A percentile compares a stretch with the other conserved stretches of the same genome.
phyloP scores from a whole-genome alignment of 305 asterid genomes.

The Solanum chacoense region DNA sequence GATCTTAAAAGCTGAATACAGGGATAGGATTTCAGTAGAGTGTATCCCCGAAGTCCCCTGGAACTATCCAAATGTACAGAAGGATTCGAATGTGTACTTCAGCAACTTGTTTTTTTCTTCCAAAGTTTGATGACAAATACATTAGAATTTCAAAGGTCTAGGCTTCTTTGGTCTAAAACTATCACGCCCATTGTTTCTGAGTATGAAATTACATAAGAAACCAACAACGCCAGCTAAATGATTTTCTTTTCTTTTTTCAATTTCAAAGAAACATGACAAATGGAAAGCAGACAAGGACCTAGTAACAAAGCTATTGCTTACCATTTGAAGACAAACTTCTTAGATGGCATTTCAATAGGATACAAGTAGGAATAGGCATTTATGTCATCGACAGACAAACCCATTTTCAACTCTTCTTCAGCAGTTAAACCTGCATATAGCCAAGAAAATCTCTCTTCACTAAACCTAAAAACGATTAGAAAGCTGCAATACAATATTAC shows the following conservation, averaged over 20 bases:
- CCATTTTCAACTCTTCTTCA: conserved; percentile 63
- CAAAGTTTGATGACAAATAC: not conserved
- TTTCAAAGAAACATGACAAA: not conserved
- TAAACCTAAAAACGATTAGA: not conserved
- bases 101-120: not conserved
- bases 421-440: conserved; percentile 38
- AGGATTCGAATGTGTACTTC: not conserved
- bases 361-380: conserved; percentile 82
- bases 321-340: conserved; percentile 77
- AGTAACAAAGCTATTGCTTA: conserved; percentile 10
- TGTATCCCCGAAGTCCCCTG: not conserved
- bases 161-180: not conserved
- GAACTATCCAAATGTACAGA: not conserved
- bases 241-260: not conserved
- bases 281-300: not conserved
- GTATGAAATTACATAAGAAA: not conserved
- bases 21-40: not conserved
- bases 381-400: conserved; percentile 45
- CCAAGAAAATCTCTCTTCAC: conserved; percentile 10
- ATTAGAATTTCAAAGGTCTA: not conserved
- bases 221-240: not conserved
- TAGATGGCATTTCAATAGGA: conserved; percentile 58
- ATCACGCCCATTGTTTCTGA: not conserved
- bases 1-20: not conserved
- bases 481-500: not conserved